Percentiles rank a stretch among this genome's conserved stretches.
These are phyloP conservation scores for Stenogyne calaminthoides DNA, from an alignment of 305 asterid genomes.

Conservation along the genomic window DNA sequence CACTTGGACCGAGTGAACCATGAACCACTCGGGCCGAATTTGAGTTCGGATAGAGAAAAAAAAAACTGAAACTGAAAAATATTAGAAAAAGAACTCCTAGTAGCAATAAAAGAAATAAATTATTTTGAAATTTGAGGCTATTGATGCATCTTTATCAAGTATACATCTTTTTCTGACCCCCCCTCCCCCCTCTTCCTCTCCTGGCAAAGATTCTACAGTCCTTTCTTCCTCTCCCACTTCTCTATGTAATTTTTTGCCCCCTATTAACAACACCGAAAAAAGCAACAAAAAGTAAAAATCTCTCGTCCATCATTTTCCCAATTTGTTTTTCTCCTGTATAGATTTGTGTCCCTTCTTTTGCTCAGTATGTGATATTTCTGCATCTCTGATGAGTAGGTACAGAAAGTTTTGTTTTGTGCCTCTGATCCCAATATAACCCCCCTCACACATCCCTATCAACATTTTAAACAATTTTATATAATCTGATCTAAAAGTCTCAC, in stretches of 20 bases:
- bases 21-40: too few relatives aligned
- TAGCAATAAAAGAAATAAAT: neutral
- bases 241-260: constrained; percentile 28
- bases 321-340: constrained; percentile 27
- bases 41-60: too few relatives aligned
- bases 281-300: constrained; percentile 32
- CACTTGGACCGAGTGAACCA: too few relatives aligned
- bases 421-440: constrained; percentile 56
- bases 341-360: constrained; percentile 25
- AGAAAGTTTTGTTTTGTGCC: constrained; percentile 67
- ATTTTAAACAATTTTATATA: too few relatives aligned
- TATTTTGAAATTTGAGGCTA: constrained; percentile 21
- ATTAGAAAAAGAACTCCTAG: too few relatives aligned
- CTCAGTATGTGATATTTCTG: constrained; percentile 41
- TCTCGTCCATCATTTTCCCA: constrained; percentile 1
- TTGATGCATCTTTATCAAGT: constrained; percentile 50
- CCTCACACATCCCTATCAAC: constrained; percentile 33
- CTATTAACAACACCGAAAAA: constrained; percentile 26
- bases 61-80: too few relatives aligned
- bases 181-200: constrained; percentile 33
- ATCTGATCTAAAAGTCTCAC: too few relatives aligned
- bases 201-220: constrained; percentile 44
- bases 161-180: constrained; percentile 35
- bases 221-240: constrained; percentile 36
- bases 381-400: constrained; percentile 45